Conservation (phyloP, 306 rosid species). For the Corylus avellana region DNA sequence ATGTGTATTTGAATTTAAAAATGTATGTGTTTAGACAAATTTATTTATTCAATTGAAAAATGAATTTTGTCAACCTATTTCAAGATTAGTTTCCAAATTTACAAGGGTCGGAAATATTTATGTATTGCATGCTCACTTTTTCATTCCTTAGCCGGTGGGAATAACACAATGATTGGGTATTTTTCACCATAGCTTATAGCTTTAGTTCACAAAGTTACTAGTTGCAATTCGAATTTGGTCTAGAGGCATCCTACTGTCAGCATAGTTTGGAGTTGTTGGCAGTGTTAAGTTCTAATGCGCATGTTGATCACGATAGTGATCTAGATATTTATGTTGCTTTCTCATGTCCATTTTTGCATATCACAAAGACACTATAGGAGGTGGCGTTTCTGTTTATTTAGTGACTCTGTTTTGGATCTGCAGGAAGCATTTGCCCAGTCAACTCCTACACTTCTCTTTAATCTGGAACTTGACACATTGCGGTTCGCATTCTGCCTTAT, state of each 20-base stretch:
- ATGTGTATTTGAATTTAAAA: no score
- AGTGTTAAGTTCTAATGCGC: background rate
- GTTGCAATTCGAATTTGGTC: background rate
- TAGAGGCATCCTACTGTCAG: background rate
- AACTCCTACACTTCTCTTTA: slow-evolving; percentile 79
- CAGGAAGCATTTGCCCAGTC: slow-evolving; percentile 87
- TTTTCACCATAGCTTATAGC: background rate
- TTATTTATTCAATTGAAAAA: background rate
- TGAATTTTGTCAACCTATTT: background rate
- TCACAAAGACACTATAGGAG: background rate
- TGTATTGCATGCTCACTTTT: no score
- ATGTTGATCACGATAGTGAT: background rate
- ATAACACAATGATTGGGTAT: no score
- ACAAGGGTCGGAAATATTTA: no score
- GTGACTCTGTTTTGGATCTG: slow-evolving; percentile 38
- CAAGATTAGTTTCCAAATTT: background rate
- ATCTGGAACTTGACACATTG: slow-evolving; percentile 91
- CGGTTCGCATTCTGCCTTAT: slow-evolving; percentile 50
- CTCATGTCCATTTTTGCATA: background rate
- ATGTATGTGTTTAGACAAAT: no score
- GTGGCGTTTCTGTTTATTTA: slow-evolving; percentile 14
- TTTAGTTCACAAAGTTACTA: background rate
- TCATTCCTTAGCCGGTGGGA: background rate
- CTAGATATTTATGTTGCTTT: background rate
- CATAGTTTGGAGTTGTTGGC: background rate